These are phyloP conservation scores for Cystobasidium onofrii DNA, from an alignment of 768 basidiomycete species.

Conservation along the genomic window DNA sequence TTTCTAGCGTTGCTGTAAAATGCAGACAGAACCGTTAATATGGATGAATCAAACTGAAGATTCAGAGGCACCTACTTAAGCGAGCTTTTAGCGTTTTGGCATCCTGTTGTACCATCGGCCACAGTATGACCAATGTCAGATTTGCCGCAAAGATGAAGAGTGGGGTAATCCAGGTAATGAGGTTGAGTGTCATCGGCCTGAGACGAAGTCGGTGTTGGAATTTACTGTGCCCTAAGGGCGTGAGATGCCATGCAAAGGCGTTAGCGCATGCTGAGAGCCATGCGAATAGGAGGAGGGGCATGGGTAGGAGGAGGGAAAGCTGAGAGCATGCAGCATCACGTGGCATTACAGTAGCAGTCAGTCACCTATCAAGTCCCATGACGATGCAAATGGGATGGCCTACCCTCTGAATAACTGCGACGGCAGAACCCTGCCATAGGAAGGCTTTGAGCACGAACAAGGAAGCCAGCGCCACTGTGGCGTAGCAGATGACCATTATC, in stretches of 20 bases:
- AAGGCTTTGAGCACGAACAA: conserved; percentile 19
- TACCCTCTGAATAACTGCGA: conserved; percentile 19
- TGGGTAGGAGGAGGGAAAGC: conserved; percentile 28
- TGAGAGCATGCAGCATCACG: background rate
- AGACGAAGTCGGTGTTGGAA: background rate
- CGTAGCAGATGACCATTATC: conserved; percentile 17
- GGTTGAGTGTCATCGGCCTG: conserved; percentile 17
- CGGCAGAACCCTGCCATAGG: conserved; percentile 7
- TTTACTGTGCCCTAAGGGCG: background rate
- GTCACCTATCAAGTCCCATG: background rate
- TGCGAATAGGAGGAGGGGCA: conserved; percentile 15
- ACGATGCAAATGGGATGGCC: too few relatives aligned
- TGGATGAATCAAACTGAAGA: too few relatives aligned
- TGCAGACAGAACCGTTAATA: too few relatives aligned
- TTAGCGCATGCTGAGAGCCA: conserved; percentile 19
- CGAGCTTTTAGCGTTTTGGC: background rate
- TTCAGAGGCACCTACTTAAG: background rate
- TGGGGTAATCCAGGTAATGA: conserved; percentile 19
- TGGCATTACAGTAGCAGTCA: background rate
- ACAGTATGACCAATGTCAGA: background rate
- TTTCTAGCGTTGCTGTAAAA: background rate
- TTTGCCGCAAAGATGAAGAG: background rate
- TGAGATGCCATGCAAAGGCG: conserved; percentile 31
- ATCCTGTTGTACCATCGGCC: background rate
- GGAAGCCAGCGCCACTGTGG: background rate